Conservation (phyloP, 495 filamentous ascomycete genomes). For the Penicillium pancosmium region DNA sequence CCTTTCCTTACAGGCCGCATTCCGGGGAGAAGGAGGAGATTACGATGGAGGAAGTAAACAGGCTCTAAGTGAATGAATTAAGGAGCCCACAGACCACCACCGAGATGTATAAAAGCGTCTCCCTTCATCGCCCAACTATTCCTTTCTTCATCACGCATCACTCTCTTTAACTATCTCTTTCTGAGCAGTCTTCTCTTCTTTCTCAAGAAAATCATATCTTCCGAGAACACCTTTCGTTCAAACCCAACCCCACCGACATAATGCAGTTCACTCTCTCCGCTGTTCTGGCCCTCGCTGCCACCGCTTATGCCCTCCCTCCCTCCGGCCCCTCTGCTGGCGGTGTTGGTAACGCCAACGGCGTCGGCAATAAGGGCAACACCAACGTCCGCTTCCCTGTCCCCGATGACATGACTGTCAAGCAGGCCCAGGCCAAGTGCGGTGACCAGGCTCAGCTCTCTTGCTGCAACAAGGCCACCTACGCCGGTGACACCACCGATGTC, state of each 20-base stretch:
- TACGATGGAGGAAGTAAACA: constrained; percentile 16
- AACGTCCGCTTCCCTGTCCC: constrained; percentile 39
- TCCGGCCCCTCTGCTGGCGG: constrained; percentile 18
- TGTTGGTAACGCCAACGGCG: constrained; percentile 25
- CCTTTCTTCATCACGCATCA: constrained; percentile 41
- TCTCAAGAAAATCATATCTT: constrained; percentile 22
- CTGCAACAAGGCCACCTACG: constrained; percentile 49
- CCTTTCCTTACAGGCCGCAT: constrained; percentile 37
- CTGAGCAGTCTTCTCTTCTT: constrained; percentile 33
- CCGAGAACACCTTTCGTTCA: constrained; percentile 36
- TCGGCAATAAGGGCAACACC: constrained; percentile 26
- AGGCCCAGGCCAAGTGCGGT: constrained; percentile 53
- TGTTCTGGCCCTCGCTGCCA: constrained; percentile 28
- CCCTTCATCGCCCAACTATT: constrained; percentile 16
- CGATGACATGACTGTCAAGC: constrained; percentile 46
- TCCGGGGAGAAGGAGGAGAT: constrained; percentile 30
- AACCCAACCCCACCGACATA: constrained; percentile 42
- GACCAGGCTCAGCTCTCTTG: constrained; percentile 52
- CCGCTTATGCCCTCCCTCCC: constrained; percentile 23
- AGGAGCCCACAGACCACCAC: constrained; percentile 29
- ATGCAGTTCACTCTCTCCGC: constrained; percentile 35
- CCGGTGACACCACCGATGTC: constrained; percentile 45
- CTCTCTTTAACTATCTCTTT: constrained; percentile 33
- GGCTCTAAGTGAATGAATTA: constrained; percentile 11
- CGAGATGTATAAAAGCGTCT: constrained; percentile 42